phyloP scores from a whole-genome alignment of 2,329 filamentous ascomycete species.

The Eutypa lata region DNA sequence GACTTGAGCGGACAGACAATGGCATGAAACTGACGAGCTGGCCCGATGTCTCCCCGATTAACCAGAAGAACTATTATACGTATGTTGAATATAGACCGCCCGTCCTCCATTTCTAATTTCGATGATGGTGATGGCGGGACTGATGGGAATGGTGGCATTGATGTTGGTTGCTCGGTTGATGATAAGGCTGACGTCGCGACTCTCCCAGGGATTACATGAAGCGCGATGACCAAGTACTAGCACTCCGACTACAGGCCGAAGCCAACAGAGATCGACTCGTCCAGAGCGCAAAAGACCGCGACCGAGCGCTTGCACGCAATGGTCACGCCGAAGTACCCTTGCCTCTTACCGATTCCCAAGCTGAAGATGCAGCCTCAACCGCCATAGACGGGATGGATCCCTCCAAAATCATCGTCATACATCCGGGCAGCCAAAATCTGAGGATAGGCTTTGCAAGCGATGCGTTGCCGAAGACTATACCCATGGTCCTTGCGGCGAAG shows the following conservation, averaged over 20 bases:
- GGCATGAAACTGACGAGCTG: slow-evolving; percentile 94
- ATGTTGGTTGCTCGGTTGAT: too few relatives aligned
- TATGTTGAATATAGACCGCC: slow-evolving; percentile 41
- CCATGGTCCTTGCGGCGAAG: slow-evolving; percentile 85
- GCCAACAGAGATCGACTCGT: slow-evolving; percentile 80
- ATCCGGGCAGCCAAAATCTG: slow-evolving; percentile 92
- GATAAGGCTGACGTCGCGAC: slow-evolving; percentile 6
- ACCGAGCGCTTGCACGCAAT: slow-evolving; percentile 76
- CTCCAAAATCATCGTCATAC: slow-evolving; percentile 91
- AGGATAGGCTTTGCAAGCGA: slow-evolving; percentile 95
- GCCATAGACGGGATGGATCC: slow-evolving; percentile 64
- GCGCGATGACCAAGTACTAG: slow-evolving; percentile 92
- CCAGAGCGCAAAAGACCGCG: slow-evolving; percentile 81
- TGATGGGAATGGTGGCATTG: too few relatives aligned
- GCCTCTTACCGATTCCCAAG: slow-evolving; percentile 57
- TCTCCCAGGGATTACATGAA: slow-evolving; percentile 85
- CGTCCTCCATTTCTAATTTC: background rate
- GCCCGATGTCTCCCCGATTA: slow-evolving; percentile 90
- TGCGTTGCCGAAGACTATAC: slow-evolving; percentile 87
- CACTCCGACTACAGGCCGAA: slow-evolving; percentile 83
- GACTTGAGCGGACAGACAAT: slow-evolving; percentile 95
- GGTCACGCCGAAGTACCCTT: slow-evolving; percentile 64
- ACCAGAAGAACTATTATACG: slow-evolving; percentile 99
- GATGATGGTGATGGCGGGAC: background rate
- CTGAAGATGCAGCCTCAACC: slow-evolving; percentile 53